phyloP scores from a whole-genome alignment of 345 rosid species.

The Camelina neglecta region DNA sequence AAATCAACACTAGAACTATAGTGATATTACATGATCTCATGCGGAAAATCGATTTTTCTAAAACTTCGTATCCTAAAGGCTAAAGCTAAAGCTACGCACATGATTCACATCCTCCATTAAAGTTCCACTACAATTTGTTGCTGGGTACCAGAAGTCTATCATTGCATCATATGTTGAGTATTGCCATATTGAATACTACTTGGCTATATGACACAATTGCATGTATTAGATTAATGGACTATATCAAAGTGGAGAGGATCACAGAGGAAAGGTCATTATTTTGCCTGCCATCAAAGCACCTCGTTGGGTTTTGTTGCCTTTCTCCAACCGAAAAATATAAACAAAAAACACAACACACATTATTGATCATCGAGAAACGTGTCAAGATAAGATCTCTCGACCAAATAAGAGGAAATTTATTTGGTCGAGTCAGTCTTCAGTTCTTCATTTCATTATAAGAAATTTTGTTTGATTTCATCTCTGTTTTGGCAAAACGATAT shows the following conservation, averaged over 20 bases:
- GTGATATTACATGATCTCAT: neutral
- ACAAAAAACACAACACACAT: conserved; percentile 7
- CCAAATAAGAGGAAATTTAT: neutral
- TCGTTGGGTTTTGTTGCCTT: conserved; percentile 35
- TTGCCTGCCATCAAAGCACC: conserved; percentile 44
- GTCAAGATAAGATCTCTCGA: conserved; percentile 33
- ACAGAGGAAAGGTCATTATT: conserved; percentile 33
- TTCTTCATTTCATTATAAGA: neutral
- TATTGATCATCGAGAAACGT: conserved; percentile 40
- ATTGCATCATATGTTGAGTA: conserved; percentile 7
- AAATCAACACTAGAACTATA: conserved; percentile 12
- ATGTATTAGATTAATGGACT: conserved; percentile 19
- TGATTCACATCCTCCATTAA: neutral
- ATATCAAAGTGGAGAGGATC: conserved; percentile 30
- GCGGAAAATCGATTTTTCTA: neutral
- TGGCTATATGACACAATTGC: conserved; percentile 18
- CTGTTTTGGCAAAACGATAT: neutral
- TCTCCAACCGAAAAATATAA: neutral
- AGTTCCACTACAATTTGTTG: neutral
- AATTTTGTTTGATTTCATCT: conserved; percentile 10
- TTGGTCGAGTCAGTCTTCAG: neutral
- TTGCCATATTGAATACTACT: neutral
- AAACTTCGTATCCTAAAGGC: neutral
- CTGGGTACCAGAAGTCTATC: conserved; percentile 23
- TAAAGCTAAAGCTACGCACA: neutral